Percentiles rank a stretch among this genome's conserved stretches.
Evolutionary conservation across 2,329 filamentous ascomycete species (phyloP).

Genomic region (Exophiala oligosperma): DNA sequence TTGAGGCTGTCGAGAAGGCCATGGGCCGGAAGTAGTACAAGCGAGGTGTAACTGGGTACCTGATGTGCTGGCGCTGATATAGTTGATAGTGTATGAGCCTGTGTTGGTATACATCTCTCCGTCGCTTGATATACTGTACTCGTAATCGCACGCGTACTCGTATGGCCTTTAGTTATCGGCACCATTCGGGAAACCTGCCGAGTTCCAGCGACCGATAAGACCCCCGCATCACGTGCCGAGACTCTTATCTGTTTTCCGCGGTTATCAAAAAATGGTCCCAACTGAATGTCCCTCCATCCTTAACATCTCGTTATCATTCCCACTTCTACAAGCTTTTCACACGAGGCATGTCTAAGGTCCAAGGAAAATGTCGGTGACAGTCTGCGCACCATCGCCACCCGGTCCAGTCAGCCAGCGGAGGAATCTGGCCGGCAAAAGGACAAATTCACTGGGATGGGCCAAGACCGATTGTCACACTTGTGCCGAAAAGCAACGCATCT

Average conservation of each 20-base stretch:
- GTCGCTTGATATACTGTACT: no score
- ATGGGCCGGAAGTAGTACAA: conserved; percentile 27
- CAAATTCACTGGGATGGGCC: conserved; percentile 29
- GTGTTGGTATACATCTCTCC: no score
- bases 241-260: no score
- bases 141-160: no score
- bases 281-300: neutral
- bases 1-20: conserved; percentile 36
- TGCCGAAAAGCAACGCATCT: conserved; percentile 16
- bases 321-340: neutral
- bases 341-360: neutral
- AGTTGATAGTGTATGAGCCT: no score
- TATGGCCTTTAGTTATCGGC: no score
- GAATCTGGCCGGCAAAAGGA: conserved; percentile 17
- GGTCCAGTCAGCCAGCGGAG: conserved; percentile 7
- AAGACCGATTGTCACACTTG: conserved; percentile 29
- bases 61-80: no score
- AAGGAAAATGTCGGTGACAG: neutral
- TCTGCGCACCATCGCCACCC: neutral
- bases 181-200: no score
- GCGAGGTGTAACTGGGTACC: no score
- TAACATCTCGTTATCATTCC: neutral
- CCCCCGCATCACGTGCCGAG: no score
- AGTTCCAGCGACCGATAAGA: no score
- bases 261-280: no score